These are phyloP conservation scores for Coffea eugenioides DNA, from an alignment of 257 asterid species.

Conservation along the genomic window DNA sequence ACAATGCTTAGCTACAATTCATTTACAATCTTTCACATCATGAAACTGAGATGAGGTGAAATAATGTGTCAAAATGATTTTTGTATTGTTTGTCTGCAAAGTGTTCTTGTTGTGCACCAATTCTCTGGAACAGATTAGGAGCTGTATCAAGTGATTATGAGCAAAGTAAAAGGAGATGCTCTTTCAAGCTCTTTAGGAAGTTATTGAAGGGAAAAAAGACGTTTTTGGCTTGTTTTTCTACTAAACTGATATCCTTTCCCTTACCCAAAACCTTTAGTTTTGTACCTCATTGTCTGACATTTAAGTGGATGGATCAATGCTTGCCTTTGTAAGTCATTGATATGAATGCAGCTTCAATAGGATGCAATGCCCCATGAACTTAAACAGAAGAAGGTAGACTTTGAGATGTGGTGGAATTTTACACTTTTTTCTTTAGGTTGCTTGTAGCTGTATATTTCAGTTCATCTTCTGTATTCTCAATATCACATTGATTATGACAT, in stretches of 20 bases:
- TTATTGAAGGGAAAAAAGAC: background rate
- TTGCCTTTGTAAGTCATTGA: background rate
- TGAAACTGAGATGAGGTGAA: background rate
- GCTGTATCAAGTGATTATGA: background rate
- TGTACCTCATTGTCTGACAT: background rate
- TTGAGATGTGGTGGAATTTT: background rate
- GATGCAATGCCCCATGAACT: background rate
- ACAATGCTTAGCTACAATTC: background rate
- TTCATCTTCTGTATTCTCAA: background rate
- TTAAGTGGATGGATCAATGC: background rate
- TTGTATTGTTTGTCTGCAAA: background rate
- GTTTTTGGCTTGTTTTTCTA: background rate
- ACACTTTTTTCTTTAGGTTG: background rate
- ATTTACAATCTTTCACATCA: background rate
- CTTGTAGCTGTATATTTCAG: background rate
- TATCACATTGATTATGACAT: background rate
- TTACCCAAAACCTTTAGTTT: background rate
- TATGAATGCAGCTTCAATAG: background rate
- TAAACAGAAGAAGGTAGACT: too few relatives aligned
- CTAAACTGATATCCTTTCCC: background rate
- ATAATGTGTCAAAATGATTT: background rate
- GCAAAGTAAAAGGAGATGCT: background rate
- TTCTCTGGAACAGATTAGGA: background rate
- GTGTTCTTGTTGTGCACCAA: background rate
- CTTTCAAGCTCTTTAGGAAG: background rate